These are phyloP conservation scores for Malania oleifera DNA, from an alignment of 164 flowering plant species.

Conservation along the genomic window DNA sequence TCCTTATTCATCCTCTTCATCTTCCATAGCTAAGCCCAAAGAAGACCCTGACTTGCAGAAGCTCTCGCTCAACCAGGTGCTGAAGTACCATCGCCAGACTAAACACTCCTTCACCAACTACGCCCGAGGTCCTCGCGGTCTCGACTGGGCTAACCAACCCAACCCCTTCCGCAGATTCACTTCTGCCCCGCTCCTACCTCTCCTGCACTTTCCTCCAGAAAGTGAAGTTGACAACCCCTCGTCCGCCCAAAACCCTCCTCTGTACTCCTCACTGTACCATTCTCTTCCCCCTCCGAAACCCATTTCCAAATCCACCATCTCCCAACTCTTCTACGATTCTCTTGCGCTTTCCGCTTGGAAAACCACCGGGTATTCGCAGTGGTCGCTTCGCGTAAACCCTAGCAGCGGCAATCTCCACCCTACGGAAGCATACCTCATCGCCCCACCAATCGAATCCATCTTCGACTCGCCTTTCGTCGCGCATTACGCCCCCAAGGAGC, in stretches of 20 bases:
- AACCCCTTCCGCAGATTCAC: constrained; percentile 87
- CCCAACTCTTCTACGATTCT: constrained; percentile 72
- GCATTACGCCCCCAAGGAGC: constrained; percentile 86
- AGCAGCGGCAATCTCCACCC: constrained; percentile 98
- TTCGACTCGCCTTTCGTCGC: constrained; percentile 60
- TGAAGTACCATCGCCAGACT: constrained; percentile 81
- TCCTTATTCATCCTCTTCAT: constrained; percentile 16
- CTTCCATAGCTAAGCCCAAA: constrained; percentile 6
- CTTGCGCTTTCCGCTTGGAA: constrained; percentile 94
- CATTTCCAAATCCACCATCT: constrained; percentile 47
- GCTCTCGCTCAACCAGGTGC: constrained; percentile 30
- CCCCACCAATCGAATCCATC: constrained; percentile 50
- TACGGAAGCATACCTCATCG: constrained; percentile 74
- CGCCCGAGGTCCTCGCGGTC: constrained; percentile 81
- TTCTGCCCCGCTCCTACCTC: constrained; percentile 61
- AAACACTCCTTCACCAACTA: constrained; percentile 71
- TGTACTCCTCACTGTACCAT: constrained; percentile 47
- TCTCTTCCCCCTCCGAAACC: constrained; percentile 62
- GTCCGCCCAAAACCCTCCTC: constrained; percentile 21
- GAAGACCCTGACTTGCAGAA: constrained; percentile 16
- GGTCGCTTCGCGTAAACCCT: constrained; percentile 94
- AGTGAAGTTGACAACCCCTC: constrained; percentile 3
- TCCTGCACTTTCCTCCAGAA: constrained; percentile 41
- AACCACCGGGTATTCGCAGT: constrained; percentile 68
- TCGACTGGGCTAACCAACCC: constrained; percentile 98